phyloP scores from a whole-genome alignment of 306 rosid species.

The Astragalus membranaceus region DNA sequence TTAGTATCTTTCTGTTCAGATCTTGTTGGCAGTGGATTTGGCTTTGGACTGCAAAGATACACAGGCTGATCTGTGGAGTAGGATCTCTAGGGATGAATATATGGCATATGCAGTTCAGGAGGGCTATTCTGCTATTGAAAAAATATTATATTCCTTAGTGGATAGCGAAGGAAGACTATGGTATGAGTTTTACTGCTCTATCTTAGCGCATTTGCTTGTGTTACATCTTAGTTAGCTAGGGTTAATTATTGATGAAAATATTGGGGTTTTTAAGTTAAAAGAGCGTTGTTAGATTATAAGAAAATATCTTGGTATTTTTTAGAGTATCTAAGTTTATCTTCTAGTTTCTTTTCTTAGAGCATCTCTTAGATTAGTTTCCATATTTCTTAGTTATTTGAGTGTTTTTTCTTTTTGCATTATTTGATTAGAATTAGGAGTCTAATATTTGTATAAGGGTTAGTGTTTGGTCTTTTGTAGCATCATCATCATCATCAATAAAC shows the following conservation, averaged over 20 bases:
- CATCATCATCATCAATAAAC: too few species aligned
- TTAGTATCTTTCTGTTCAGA: constrained; percentile 35
- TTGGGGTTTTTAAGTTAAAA: neutral
- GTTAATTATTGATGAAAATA: neutral
- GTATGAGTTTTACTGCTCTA: constrained; percentile 37
- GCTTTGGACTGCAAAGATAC: constrained; percentile 91
- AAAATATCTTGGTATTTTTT: neutral
- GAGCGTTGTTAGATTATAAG: neutral
- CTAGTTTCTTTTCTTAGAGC: neutral
- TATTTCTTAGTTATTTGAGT: neutral
- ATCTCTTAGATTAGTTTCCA: neutral
- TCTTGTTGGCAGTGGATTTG: constrained; percentile 83
- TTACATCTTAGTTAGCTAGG: neutral
- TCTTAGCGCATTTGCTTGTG: neutral
- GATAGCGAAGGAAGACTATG: constrained; percentile 87
- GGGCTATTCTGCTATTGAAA: constrained; percentile 78
- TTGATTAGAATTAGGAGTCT: too few species aligned
- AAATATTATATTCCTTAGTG: constrained; percentile 68
- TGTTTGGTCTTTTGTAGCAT: too few species aligned
- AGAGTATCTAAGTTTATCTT: neutral
- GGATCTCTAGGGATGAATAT: constrained; percentile 82
- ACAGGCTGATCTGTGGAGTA: constrained; percentile 82
- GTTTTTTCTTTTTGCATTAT: neutral
- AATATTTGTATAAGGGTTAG: too few species aligned
- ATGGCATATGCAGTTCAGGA: constrained; percentile 96